Evolutionary conservation across 1,284 basidiomycete genomes (phyloP), one percentile per base, ranked within the genome.

Genomic region (Pisolithus thermaeus): DNA sequence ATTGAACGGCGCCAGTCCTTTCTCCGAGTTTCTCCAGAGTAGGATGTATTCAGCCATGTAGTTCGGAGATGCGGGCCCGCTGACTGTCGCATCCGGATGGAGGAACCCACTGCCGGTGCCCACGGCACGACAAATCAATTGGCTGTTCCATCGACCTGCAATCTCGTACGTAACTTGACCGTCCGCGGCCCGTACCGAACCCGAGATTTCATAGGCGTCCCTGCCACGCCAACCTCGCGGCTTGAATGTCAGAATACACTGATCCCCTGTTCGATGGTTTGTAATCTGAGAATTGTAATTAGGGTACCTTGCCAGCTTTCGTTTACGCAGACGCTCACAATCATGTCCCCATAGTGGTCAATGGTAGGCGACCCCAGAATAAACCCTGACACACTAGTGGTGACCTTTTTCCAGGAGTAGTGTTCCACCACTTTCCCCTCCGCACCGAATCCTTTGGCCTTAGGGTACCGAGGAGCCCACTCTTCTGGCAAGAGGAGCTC

Each of bases 281-380:
- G 84, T 87, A 51, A 96, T 75, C 83, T 91, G 65, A 45, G 58
- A 49, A 3, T 28, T 14, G 20, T 12, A 23, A 38, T 18, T 7
- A 49, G 47, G 44, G 25, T 22, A 41, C 18, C 3, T 20, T 23
- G 35, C 20, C 14, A 7, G 25, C 14, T n/a, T 36, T 32, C 22
- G 20, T 36, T 18, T 18, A 30, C 11, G 7, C 32, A 35, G 1
- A 22, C 40, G 81, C 86, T 71, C 61, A 96, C 90, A 52, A 83
- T 79, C 85, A 97, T 92, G 62, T 97, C 90, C 20, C 94, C 95
- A 62, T 96, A 97, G 74, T 99, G 96, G 66, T 98, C 96, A 58
- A 98, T 98, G 23, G 92, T 91, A 1, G 94, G 93, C 23, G 82
- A 85, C 6, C 95, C 96, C 39, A 96, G 78, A 59, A 98, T 93